Base-by-base conservation (phyloP, 176 grass and related monocot genomes). In the bread wheat (Triticum aestivum) region DNA sequence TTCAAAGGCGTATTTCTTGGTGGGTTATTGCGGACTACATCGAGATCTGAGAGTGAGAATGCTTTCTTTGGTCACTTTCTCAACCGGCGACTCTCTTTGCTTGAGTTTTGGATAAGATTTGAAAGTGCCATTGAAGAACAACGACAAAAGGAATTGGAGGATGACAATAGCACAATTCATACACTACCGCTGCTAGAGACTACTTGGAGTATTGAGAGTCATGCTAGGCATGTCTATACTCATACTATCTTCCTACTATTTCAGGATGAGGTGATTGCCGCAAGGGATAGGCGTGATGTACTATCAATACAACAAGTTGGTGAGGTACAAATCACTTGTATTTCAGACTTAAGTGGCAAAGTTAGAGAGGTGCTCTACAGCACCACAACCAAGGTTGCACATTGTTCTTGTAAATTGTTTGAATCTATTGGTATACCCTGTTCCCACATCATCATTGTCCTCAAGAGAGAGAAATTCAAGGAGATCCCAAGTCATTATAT, bases 381-480 rank as follows among this genome's bases (percentile, higher is more conserved):
- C 13, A 75, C 42, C 24, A 27, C n/a, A 15, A 74, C n/a, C n/a
- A 74, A 74, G 41, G 11, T 17, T 45, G 72, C 72, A 49, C 21
- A 75, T 15, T 29, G 72, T 4, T 75, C 70, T 2, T 73, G 70
- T 39, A 27, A 8, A 73, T 27, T 73, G 39, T 73, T 73, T 73
- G 39, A 73, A 45, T 45, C 39, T 8, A n/a, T 73, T 11, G 66
- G 70, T 45, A 73, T 73, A 49, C 41, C 11, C 4, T 75, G 72
- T 49, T 75, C 72, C 29, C 72, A 75, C 72, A 75, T 75, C 72
- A 49, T 49, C 72, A 47, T 75, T 75, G 42, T 49, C 42, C 23
- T 75, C 8, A 75, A 75, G 23, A 17, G 42, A 23, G 23, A 75
- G 14, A 69, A 38, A 5, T 10, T 37, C 0, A 18, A 69, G 1